A percentile compares a stretch with the other conserved stretches of the same genome.
Conservation (phyloP, 192 early-diverging fungal species). For the Coemansia sp. region DNA sequence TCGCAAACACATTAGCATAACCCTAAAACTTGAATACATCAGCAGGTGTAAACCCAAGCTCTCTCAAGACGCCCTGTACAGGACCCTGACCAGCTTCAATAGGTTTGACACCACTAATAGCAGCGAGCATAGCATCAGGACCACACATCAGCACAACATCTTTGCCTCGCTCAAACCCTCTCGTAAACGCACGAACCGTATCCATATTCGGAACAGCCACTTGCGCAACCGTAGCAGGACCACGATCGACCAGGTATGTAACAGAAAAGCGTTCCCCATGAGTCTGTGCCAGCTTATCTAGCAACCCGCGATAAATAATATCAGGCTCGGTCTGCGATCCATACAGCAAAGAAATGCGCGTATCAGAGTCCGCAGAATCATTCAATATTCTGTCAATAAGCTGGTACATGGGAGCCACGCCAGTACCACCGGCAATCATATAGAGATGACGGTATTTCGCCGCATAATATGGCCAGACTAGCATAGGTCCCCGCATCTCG, state of each 20-base stretch:
- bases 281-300: conserved; percentile 57
- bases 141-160: conserved; percentile 68
- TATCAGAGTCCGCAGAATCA: conserved; percentile 47
- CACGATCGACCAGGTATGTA: conserved; percentile 59
- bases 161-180: conserved; percentile 36
- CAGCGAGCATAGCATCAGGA: conserved; percentile 65
- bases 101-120: conserved; percentile 60
- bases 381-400: conserved; percentile 59
- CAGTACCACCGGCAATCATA: conserved; percentile 78
- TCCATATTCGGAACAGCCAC: conserved; percentile 18
- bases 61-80: conserved; percentile 59
- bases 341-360: conserved; percentile 36
- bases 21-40: conserved; percentile 67
- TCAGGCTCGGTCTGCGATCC: conserved; percentile 50
- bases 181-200: conserved; percentile 32
- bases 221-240: not conserved
- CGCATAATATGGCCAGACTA: conserved; percentile 52
- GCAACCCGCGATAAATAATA: conserved; percentile 60
- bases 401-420: conserved; percentile 76
- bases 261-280: conserved; percentile 55
- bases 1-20: too few relatives aligned
- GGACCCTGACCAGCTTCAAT: conserved; percentile 62
- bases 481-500: conserved; percentile 68
- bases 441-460: conserved; percentile 22
- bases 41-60: conserved; percentile 58